phyloP scores from a whole-genome alignment of 176 grass and related monocot genomes.

The Carex pumila region DNA sequence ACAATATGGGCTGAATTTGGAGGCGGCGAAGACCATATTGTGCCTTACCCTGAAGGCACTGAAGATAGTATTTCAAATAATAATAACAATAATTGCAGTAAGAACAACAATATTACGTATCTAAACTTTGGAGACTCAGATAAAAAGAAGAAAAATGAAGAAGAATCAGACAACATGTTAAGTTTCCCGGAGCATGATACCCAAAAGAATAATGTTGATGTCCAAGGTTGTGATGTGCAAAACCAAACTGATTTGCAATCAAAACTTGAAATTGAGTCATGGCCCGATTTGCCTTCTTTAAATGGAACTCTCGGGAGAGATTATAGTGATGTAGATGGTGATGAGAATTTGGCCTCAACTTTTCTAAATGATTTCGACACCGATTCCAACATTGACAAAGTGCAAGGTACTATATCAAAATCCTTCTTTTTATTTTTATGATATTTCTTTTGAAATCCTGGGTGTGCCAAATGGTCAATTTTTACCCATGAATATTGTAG shows the following conservation, averaged over 20 bases:
- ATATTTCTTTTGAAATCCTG: not conserved
- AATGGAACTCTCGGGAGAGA: conserved; percentile 46
- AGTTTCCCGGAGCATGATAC: conserved; percentile 32
- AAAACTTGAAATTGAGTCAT: conserved; percentile 62
- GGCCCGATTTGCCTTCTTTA: conserved; percentile 85
- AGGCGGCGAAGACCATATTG: conserved; percentile 58
- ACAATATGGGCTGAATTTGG: conserved; percentile 70
- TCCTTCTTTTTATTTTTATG: not conserved
- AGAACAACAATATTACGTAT: not conserved
- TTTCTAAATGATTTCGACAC: conserved; percentile 65
- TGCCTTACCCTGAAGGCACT: conserved; percentile 44
- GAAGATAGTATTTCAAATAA: conserved; percentile 37
- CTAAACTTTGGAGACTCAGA: conserved; percentile 21
- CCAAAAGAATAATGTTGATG: conserved; percentile 41
- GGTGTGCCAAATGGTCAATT: not conserved
- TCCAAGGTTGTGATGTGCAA: conserved; percentile 30
- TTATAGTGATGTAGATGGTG: conserved; percentile 37
- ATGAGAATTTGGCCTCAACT: conserved; percentile 35
- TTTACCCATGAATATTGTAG: not conserved
- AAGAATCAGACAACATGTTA: conserved; percentile 15
- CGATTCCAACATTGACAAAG: conserved; percentile 42
- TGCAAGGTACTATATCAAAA: conserved; percentile 38
- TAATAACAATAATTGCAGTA: conserved; percentile 16
- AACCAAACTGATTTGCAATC: conserved; percentile 43
- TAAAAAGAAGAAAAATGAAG: conserved; percentile 35